phyloP scores from a whole-genome alignment of 805 yeast species.

The Monosporozyma aquatica region DNA sequence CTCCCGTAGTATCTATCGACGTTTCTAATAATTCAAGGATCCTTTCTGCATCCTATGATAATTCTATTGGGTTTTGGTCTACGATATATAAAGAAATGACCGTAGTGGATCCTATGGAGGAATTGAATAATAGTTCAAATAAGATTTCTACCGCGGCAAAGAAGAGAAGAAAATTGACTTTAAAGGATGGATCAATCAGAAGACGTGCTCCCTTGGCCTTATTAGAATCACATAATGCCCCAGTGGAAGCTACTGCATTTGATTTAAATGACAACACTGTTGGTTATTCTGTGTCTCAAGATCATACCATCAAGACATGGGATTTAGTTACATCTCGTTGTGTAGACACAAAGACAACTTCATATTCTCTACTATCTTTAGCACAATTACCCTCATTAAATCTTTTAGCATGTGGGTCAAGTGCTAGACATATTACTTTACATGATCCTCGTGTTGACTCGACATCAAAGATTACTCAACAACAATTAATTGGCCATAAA shows the following conservation, averaged over 20 bases:
- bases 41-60: constrained; percentile 78
- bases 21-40: constrained; percentile 50
- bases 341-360: constrained; percentile 81
- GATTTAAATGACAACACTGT: constrained; percentile 68
- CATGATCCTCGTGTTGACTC: constrained; percentile 77
- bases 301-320: constrained; percentile 94
- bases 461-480: constrained; percentile 51
- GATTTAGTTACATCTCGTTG: constrained; percentile 80
- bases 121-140: constrained; percentile 34
- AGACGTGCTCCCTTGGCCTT: constrained; percentile 75
- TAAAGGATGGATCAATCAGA: constrained; percentile 64
- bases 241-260: constrained; percentile 79
- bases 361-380: constrained; percentile 73
- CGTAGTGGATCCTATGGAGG: constrained; percentile 41
- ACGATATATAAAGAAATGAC: constrained; percentile 79
- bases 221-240: constrained; percentile 72
- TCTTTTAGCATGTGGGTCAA: constrained; percentile 84
- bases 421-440: constrained; percentile 92
- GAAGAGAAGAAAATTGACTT: constrained; percentile 77
- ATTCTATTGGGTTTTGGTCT: constrained; percentile 80
- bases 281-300: constrained; percentile 90
- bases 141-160: constrained; percentile 69
- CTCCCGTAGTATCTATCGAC: constrained; percentile 71
- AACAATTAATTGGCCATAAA: constrained; percentile 79
- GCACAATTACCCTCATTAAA: constrained; percentile 57